Percentiles rank a stretch among this genome's conserved stretches.
phyloP scores from a whole-genome alignment of 2,329 filamentous ascomycete species.

The Paraconiothyrium brasiliense region DNA sequence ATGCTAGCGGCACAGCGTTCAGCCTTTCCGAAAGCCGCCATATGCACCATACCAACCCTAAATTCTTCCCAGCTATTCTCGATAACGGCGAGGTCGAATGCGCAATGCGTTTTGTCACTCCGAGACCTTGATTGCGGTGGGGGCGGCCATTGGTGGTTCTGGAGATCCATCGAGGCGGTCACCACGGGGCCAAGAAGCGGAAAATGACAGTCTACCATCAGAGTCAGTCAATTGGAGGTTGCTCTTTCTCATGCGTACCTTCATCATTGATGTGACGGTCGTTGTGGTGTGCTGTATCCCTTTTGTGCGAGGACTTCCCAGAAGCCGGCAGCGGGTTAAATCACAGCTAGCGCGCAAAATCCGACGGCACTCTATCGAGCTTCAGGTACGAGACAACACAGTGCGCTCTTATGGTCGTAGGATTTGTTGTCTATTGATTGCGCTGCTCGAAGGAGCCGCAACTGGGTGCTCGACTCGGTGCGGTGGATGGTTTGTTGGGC shows the following conservation, averaged over 20 bases:
- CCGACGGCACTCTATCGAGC: background rate
- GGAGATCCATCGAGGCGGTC: constrained; percentile 1
- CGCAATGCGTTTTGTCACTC: constrained; percentile 2
- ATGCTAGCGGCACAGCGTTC: background rate
- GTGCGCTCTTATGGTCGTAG: too few species aligned
- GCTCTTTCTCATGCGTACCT: background rate
- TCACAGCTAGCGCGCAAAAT: background rate
- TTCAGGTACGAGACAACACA: background rate
- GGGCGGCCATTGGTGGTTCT: background rate
- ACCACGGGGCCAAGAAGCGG: background rate
- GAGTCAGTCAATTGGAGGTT: constrained; percentile 5
- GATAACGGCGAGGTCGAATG: background rate
- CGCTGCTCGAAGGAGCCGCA: background rate
- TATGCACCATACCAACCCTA: background rate
- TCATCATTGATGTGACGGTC: background rate
- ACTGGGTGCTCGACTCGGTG: background rate
- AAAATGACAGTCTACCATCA: constrained; percentile 5
- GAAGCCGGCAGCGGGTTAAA: background rate
- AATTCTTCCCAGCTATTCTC: background rate
- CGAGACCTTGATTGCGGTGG: background rate
- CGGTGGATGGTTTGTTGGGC: background rate
- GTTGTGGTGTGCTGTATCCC: background rate
- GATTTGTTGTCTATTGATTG: background rate
- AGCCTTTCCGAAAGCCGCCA: background rate
- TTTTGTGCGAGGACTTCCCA: background rate